phyloP scores from a whole-genome alignment of 2,329 filamentous ascomycete species.

The Pleoardoris graminearum region DNA sequence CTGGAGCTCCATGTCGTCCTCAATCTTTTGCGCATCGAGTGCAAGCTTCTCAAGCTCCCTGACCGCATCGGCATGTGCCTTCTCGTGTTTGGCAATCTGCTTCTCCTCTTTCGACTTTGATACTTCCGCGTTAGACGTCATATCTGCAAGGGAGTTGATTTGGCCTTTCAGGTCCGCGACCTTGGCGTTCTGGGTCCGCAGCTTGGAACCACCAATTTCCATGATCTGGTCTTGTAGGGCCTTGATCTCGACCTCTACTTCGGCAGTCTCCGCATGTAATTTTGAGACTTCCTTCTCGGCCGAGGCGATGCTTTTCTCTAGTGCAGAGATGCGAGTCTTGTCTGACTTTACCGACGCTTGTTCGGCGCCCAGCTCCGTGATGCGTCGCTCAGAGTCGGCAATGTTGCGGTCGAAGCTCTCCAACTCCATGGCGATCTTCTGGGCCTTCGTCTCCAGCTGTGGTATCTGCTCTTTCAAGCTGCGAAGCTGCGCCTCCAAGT shows the following conservation, averaged over 20 bases:
- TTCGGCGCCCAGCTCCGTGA: slow-evolving; percentile 81
- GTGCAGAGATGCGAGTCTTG: slow-evolving; percentile 68
- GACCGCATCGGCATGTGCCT: slow-evolving; percentile 75
- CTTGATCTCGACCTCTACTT: slow-evolving; percentile 91
- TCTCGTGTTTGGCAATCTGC: slow-evolving; percentile 82
- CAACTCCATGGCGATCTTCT: slow-evolving; percentile 86
- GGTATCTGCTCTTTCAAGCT: slow-evolving; percentile 79
- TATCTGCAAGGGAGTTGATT: slow-evolving; percentile 77
- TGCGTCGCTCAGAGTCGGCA: slow-evolving; percentile 77
- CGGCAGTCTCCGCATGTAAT: slow-evolving; percentile 81
- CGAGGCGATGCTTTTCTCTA: slow-evolving; percentile 77
- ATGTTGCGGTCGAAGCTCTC: slow-evolving; percentile 86
- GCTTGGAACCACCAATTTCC: slow-evolving; percentile 92
- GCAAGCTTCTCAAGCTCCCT: slow-evolving; percentile 75
- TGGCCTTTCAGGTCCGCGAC: slow-evolving; percentile 85
- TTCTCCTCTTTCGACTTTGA: slow-evolving; percentile 93
- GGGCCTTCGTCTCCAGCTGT: slow-evolving; percentile 82
- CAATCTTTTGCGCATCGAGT: slow-evolving; percentile 74
- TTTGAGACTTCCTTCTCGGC: slow-evolving; percentile 78
- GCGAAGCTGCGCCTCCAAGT: slow-evolving; percentile 73
- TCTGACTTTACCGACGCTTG: slow-evolving; percentile 81
- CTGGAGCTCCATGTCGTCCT: slow-evolving; percentile 78
- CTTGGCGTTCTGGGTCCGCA: slow-evolving; percentile 86
- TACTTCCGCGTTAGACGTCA: slow-evolving; percentile 83
- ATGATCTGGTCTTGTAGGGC: slow-evolving; percentile 94